Percentiles rank a stretch among this genome's conserved stretches.
phyloP scores from a whole-genome alignment of 306 rosid genomes.

The Clitoria ternatea region DNA sequence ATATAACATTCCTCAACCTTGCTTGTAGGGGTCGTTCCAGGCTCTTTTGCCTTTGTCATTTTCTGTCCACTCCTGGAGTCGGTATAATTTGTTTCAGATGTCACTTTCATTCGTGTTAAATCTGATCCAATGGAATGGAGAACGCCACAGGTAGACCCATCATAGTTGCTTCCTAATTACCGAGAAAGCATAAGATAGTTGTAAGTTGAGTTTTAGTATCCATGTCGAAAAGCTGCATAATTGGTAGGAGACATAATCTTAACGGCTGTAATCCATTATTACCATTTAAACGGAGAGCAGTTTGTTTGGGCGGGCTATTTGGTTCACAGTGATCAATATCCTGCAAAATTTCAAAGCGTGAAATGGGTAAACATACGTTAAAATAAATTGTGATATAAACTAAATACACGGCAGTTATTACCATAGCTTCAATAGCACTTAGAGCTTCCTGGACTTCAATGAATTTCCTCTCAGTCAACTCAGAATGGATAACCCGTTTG shows the following conservation, averaged over 20 bases:
- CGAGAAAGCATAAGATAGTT: slow-evolving; percentile 8
- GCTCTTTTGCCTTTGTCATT: slow-evolving; percentile 42
- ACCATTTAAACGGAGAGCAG: slow-evolving; percentile 36
- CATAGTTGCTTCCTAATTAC: slow-evolving; percentile 52
- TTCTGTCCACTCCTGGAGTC: slow-evolving; percentile 58
- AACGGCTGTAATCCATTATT: slow-evolving; percentile 21
- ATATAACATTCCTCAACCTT: slow-evolving; percentile 49
- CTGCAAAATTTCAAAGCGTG: slow-evolving; percentile 36
- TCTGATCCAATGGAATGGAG: slow-evolving; percentile 92
- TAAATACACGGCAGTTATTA: slow-evolving; percentile 16
- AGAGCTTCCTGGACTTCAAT: slow-evolving; percentile 67
- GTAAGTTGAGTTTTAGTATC: not conserved
- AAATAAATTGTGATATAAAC: slow-evolving; percentile 3
- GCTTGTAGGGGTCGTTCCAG: slow-evolving; percentile 75
- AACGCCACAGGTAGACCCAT: slow-evolving; percentile 75
- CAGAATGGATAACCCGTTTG: slow-evolving; percentile 81
- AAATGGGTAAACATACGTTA: not conserved
- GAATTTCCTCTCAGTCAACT: slow-evolving; percentile 57
- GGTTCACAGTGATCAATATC: slow-evolving; percentile 52
- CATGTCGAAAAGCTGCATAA: not conserved
- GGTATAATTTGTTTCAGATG: slow-evolving; percentile 40
- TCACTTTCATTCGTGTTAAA: slow-evolving; percentile 82
- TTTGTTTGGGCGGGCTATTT: slow-evolving; percentile 36
- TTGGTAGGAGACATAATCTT: not conserved
- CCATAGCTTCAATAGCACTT: slow-evolving; percentile 53